A percentile compares a stretch with the other conserved stretches of the same genome.
phyloP scores from a whole-genome alignment of 441 rosid genomes.

The Kokia cookei region DNA sequence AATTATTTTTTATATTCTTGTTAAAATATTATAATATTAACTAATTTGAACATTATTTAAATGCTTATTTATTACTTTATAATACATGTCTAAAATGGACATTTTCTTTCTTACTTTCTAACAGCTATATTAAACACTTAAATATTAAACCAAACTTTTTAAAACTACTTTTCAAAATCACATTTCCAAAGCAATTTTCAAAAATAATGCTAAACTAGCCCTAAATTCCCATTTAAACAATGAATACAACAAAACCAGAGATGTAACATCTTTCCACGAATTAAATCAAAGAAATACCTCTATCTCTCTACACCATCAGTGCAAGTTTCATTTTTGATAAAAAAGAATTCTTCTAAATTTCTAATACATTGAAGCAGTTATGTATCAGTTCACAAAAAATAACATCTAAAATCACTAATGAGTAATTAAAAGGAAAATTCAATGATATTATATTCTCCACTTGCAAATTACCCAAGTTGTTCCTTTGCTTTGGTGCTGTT shows the following conservation, averaged over 20 bases:
- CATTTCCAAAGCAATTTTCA: too few relatives aligned
- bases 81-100: too few relatives aligned
- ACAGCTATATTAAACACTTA: too few relatives aligned
- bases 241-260: background rate
- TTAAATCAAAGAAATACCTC: background rate
- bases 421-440: background rate
- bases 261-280: background rate
- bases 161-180: too few relatives aligned
- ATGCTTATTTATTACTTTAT: too few relatives aligned
- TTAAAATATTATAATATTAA: too few relatives aligned
- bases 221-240: background rate
- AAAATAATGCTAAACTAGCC: too few relatives aligned
- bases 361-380: background rate
- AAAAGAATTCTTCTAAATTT: background rate
- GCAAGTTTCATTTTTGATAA: background rate
- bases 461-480: slow-evolving; percentile 27
- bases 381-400: background rate
- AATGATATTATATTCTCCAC: background rate
- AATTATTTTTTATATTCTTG: too few relatives aligned
- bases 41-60: too few relatives aligned
- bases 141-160: too few relatives aligned
- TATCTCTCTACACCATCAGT: background rate
- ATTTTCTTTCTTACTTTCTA: too few relatives aligned
- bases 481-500: slow-evolving; percentile 59
- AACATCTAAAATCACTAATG: background rate